Percentiles rank a stretch among this genome's conserved stretches.
These are phyloP conservation scores for Candida dubliniensis DNA, from an alignment of 1,139 yeast species.

Conservation along the genomic window DNA sequence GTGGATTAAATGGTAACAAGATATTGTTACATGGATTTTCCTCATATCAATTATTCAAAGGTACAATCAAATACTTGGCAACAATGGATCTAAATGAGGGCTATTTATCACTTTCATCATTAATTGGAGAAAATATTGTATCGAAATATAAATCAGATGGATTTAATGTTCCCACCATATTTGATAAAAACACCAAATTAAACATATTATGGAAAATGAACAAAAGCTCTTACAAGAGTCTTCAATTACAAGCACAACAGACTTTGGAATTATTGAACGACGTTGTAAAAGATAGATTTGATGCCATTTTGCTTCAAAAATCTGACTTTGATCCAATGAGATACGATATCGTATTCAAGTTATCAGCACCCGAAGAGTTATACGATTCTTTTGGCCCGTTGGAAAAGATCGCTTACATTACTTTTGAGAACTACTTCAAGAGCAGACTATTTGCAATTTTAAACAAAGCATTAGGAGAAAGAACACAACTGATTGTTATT, in stretches of 20 bases:
- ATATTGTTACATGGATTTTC: conserved; percentile 84
- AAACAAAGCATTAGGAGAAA: conserved; percentile 63
- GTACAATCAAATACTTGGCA: conserved; percentile 78
- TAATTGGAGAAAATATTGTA: conserved; percentile 46
- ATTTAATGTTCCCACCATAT: conserved; percentile 70
- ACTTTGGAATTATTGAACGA: conserved; percentile 73
- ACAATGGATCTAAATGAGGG: conserved; percentile 69
- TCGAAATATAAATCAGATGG: conserved; percentile 60
- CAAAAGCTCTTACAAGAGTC: conserved; percentile 57
- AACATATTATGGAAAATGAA: conserved; percentile 85
- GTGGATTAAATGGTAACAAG: conserved; percentile 73
- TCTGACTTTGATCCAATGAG: conserved; percentile 57
- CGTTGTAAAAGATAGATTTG: conserved; percentile 80
- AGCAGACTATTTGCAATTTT: conserved; percentile 62
- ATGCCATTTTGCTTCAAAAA: conserved; percentile 72
- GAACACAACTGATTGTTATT: conserved; percentile 52
- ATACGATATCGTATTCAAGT: conserved; percentile 61
- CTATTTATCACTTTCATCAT: conserved; percentile 64
- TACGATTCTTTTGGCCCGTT: conserved; percentile 59
- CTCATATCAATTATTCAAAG: conserved; percentile 89
- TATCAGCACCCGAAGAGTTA: conserved; percentile 44
- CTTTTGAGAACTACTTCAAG: conserved; percentile 65
- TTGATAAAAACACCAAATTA: conserved; percentile 71
- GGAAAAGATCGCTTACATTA: conserved; percentile 72
- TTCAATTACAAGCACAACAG: conserved; percentile 66